Percentiles rank a stretch among this genome's conserved stretches.
Evolutionary conservation across 208 protist species (phyloP).

Genomic region (Crithidia fasciculata): DNA sequence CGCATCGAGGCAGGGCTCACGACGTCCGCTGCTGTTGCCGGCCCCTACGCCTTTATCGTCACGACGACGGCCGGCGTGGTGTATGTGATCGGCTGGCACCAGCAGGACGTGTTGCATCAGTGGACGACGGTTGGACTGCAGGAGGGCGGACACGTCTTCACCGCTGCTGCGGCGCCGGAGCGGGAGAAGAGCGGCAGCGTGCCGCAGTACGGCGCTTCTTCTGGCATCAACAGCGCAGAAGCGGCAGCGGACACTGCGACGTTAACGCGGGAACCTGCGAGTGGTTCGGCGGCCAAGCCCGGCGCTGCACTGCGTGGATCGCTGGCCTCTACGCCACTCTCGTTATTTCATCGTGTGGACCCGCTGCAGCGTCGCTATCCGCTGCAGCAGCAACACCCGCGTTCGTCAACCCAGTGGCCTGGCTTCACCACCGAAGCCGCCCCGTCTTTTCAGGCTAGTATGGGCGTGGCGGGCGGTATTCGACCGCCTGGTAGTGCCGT

Average conservation of each 20-base stretch:
- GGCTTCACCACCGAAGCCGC: not conserved
- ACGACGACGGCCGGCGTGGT: conserved; percentile 69
- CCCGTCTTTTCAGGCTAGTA: not conserved
- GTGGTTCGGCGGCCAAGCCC: no score
- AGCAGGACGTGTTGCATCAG: conserved; percentile 50
- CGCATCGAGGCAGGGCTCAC: conserved; percentile 49
- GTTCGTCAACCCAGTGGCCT: not conserved
- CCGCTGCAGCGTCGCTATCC: conserved; percentile 30
- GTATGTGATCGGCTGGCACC: conserved; percentile 66
- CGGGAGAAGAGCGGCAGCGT: not conserved
- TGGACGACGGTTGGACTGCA: conserved; percentile 49
- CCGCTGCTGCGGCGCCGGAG: not conserved
- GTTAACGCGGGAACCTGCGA: no score
- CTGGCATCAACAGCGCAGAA: no score
- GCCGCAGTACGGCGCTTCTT: not conserved
- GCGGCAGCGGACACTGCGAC: not conserved
- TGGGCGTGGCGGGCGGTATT: not conserved
- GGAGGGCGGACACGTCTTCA: conserved; percentile 27
- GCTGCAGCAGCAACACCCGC: not conserved
- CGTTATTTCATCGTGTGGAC: conserved; percentile 2
- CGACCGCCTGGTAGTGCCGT: conserved; percentile 23
- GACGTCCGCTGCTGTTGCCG: conserved; percentile 39
- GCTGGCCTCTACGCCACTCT: not conserved
- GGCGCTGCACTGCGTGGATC: not conserved
- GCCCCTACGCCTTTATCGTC: conserved; percentile 61